Percentiles rank a stretch among this genome's conserved stretches.
Conservation (phyloP, 2,329 filamentous ascomycete species). For the Sarocladium strictum region DNA sequence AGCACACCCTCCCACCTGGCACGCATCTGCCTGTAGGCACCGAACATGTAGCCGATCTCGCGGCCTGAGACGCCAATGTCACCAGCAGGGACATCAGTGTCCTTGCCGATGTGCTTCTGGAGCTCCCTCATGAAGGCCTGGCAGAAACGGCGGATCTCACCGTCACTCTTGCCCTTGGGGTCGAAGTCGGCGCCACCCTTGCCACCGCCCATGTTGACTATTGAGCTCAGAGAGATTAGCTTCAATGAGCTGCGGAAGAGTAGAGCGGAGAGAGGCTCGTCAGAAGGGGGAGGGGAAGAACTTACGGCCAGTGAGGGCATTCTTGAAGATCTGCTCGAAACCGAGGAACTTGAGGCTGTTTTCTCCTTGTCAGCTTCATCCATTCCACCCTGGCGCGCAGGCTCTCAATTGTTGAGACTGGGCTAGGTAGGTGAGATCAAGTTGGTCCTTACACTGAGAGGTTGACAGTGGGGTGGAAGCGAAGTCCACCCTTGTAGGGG, state of each 20-base stretch:
- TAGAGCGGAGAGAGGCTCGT: too few relatives aligned
- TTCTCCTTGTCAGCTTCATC: background rate
- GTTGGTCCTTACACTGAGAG: constrained; percentile 49
- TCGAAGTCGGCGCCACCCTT: constrained; percentile 99
- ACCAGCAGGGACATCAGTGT: constrained; percentile 93
- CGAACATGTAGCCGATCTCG: constrained; percentile 93
- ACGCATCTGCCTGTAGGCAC: constrained; percentile 80
- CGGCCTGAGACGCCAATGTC: constrained; percentile 91
- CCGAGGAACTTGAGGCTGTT: constrained; percentile 84
- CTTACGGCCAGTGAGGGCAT: constrained; percentile 90
- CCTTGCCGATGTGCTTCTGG: constrained; percentile 89
- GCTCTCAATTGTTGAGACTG: background rate
- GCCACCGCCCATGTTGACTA: constrained; percentile 77
- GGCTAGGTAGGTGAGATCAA: background rate
- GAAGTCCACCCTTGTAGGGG: constrained; percentile 95
- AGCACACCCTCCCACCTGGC: constrained; percentile 95
- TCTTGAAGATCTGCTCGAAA: constrained; percentile 99
- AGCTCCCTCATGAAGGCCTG: constrained; percentile 94
- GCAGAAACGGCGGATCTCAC: constrained; percentile 97
- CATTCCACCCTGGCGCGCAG: too few relatives aligned
- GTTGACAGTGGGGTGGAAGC: constrained; percentile 89
- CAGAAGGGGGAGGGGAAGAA: constrained; percentile 18
- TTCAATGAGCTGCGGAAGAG: too few relatives aligned
- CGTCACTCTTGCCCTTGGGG: constrained; percentile 96
- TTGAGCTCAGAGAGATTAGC: constrained; percentile 8